Percentiles rank a stretch among this genome's conserved stretches.
These are phyloP conservation scores for Hypoxylon rickii DNA, from an alignment of 495 filamentous ascomycete species.

Conservation along the genomic window DNA sequence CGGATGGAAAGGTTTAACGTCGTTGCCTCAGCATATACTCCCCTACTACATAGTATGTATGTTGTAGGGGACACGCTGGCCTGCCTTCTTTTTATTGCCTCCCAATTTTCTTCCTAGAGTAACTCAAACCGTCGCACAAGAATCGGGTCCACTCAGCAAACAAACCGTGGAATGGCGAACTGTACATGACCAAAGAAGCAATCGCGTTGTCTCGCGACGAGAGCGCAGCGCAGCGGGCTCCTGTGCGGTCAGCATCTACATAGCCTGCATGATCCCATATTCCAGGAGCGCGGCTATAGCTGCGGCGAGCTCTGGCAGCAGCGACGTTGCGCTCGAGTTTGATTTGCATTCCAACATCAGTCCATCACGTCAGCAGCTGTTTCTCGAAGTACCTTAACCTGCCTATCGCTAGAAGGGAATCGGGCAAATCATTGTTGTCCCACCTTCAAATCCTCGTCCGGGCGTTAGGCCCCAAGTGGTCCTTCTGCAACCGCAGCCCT, in stretches of 20 bases:
- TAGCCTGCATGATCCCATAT: constrained; percentile 13
- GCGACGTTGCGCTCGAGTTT: constrained; percentile 24
- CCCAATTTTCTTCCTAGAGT: constrained; percentile 9
- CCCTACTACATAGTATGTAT: constrained; percentile 2
- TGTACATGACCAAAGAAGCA: constrained; percentile 14
- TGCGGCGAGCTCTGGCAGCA: constrained; percentile 21
- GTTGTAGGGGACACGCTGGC: background rate
- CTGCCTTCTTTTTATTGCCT: constrained; percentile 19
- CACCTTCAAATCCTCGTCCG: constrained; percentile 32
- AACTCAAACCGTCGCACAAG: constrained; percentile 22
- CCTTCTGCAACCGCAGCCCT: constrained; percentile 35
- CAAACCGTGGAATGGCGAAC: constrained; percentile 19
- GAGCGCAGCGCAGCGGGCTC: background rate
- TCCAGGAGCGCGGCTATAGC: constrained; percentile 13
- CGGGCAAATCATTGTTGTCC: constrained; percentile 32
- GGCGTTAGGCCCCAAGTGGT: constrained; percentile 30
- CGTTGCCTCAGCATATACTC: constrained; percentile 15
- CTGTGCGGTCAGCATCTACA: constrained; percentile 12
- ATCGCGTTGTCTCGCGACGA: constrained; percentile 9
- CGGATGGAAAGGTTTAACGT: constrained; percentile 20
- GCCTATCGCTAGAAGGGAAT: constrained; percentile 23
- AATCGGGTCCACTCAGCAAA: constrained; percentile 25
- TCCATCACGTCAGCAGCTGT: constrained; percentile 30
- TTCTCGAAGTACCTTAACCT: constrained; percentile 15
- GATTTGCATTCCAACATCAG: constrained; percentile 28